Base-by-base conservation (phyloP, 2,329 filamentous ascomycete species). In the Lachnellula hyalina region DNA sequence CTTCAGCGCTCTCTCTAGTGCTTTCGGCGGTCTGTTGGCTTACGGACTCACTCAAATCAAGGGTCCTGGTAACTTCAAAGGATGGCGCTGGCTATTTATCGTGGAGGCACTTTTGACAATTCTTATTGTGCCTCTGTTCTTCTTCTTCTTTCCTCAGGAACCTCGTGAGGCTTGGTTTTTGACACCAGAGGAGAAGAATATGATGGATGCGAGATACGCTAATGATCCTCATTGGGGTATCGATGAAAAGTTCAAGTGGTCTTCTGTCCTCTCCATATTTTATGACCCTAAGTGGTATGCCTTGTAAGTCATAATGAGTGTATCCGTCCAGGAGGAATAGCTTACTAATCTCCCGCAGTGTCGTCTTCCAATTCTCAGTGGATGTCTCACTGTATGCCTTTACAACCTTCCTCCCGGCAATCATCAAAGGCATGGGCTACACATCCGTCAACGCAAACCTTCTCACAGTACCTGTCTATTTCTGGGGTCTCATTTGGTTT, bases 341-440 rank as follows among this genome's bases (percentile, higher is more conserved):
- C 14, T 40, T 15, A 40, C 36, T 40, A 17, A 40, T 17, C 36
- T 15, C 8, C 6, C 54, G 42, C 19, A 54, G 52, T 19, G 47
- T 51, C 8, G 52, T 52, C 28, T 52, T 57, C 45, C 52, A 55
- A 46, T 34, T 48, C 11, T 56, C 19, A 15, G 44, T 41, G n/a
- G 34, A 49, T 80, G 79, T 54, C 17, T 51, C 52, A 23, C 41
- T 54, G 14, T 54, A 50, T 60, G 79, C 78, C 19, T 82, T 82
- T 66, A 77, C 73, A 59, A 82, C 77, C 9, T 82, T 83, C 61
- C 68, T 82, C 11, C 81, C 81, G 2, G 74, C 75, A 4, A 82
- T 83, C 57, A 72, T 83, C 50, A 69, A 72, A 38, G 71, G 72
- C 40, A 75, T 81, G 65, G 78, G 79, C 4, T 81, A 79, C 61